Evolutionary conservation across 2,329 filamentous ascomycete genomes (phyloP).

Genomic region (Arthrinium puccinioides): DNA sequence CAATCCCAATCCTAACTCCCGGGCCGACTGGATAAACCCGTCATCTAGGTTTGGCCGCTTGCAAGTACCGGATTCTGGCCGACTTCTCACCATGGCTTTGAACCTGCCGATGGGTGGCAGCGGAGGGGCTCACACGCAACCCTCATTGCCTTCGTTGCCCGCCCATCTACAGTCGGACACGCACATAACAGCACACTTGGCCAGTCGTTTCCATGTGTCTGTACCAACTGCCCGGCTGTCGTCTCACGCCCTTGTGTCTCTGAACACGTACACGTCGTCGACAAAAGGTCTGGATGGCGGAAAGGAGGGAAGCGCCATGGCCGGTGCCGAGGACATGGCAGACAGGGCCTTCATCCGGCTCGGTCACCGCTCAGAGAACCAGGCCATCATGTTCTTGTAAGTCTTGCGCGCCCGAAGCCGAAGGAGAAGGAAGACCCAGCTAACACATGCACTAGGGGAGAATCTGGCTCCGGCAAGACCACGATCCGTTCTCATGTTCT

Average conservation of each 20-base stretch:
- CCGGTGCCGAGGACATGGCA: slow-evolving; percentile 86
- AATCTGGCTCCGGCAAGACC: slow-evolving; percentile 94
- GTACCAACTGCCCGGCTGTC: slow-evolving; percentile 83
- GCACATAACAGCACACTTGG: slow-evolving; percentile 73
- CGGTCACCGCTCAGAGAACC: slow-evolving; percentile 84
- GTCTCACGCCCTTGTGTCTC: slow-evolving; percentile 80
- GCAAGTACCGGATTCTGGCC: slow-evolving; percentile 18
- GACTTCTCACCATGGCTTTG: slow-evolving; percentile 48
- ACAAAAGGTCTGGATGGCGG: slow-evolving; percentile 82
- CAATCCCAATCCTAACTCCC: too few relatives aligned
- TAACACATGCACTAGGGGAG: slow-evolving; percentile 62
- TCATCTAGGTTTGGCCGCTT: too few relatives aligned
- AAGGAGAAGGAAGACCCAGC: too few relatives aligned
- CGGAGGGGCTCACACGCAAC: slow-evolving; percentile 67
- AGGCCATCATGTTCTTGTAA: slow-evolving; percentile 88
- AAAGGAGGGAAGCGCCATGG: slow-evolving; percentile 87
- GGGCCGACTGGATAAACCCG: too few relatives aligned
- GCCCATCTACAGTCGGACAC: slow-evolving; percentile 74
- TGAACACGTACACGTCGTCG: slow-evolving; percentile 93
- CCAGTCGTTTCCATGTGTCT: slow-evolving; percentile 85
- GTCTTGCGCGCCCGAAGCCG: slow-evolving; percentile 36
- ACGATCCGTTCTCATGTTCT: slow-evolving; percentile 86
- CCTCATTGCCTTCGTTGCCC: slow-evolving; percentile 82
- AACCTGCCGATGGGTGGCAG: slow-evolving; percentile 44
- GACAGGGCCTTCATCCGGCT: slow-evolving; percentile 78